A percentile compares a stretch with the other conserved stretches of the same genome.
phyloP scores from a whole-genome alignment of 73 alveolate genomes.

The Tetrahymena elliotti region DNA sequence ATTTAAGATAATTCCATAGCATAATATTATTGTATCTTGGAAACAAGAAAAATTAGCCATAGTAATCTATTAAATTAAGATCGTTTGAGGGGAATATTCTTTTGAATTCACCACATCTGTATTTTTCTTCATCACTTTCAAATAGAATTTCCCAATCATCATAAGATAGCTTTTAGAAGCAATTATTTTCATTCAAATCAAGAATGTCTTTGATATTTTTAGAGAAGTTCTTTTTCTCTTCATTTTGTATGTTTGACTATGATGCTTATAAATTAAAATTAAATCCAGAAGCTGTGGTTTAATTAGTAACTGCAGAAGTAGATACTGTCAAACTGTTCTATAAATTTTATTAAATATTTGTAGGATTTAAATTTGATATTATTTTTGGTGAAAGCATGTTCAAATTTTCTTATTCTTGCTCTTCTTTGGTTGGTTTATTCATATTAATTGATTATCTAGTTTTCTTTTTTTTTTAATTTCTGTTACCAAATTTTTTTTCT shows the following conservation, averaged over 20 bases:
- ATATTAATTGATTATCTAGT: not conserved
- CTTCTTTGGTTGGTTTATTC: not conserved
- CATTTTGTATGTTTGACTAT: not conserved
- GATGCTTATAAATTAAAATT: not conserved
- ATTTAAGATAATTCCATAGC: not conserved
- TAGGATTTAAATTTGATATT: not conserved
- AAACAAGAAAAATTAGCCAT: not conserved
- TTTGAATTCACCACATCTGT: not conserved
- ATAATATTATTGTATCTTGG: not conserved
- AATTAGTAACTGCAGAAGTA: not conserved
- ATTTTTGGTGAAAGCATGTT: not conserved
- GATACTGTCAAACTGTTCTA: not conserved
- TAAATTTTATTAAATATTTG: not conserved
- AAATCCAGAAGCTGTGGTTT: not conserved
- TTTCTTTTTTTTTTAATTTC: not conserved
- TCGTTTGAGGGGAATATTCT: not conserved
- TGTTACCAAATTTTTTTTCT: not conserved
- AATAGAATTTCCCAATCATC: not conserved
- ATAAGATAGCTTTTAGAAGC: not conserved
- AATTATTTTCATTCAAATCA: not conserved
- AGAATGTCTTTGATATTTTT: not conserved
- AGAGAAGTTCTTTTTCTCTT: not conserved
- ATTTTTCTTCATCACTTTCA: not conserved
- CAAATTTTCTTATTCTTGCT: not conserved
- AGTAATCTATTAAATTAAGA: not conserved